Base-by-base conservation (phyloP, 495 filamentous ascomycete species). In the Staphylotrichum tortipilum region DNA sequence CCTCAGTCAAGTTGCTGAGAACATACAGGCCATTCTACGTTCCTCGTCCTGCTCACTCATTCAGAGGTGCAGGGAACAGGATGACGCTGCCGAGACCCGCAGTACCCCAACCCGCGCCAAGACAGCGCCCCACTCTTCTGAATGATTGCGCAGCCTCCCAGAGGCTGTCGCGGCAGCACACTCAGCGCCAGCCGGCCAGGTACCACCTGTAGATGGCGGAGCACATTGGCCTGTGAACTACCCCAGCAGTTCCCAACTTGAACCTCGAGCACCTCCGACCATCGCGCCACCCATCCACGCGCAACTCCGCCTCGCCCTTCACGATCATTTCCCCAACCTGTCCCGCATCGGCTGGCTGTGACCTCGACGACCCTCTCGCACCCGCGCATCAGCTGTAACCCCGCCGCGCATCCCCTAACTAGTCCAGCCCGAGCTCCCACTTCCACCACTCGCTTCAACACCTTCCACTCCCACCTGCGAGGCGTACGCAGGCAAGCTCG, bases 101-200 rank as follows among this genome's bases (percentile, higher is more conserved):
- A 7, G 44, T 17, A 23, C 24, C 14, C 24, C 11, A 41, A 24
- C 23, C 22, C 23, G 7, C 17, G 39, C 22, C 23, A 17, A 28
- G 22, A 9, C 2, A 3, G 4, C 10, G 29, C 26, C 42, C 42
- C 42, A 33, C 29, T 30, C 26, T 33, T 12, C 22, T 29, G 14
- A 28, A 12, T 24, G 36, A 31, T 34, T 49, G 47, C 47, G 47
- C 47, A 41, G 47, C 47, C 47, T 18, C 29, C 39, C n/a, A n/a
- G n/a, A 39, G 46, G 28, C 7, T 38, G 29, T 40, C 47, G 19
- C 31, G 33, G 44, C 22, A 44, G 41, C 26, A 8, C 29, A 3
- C 33, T 33, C 18, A 17, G n/a, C n/a, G n/a, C n/a, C n/a, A n/a
- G n/a, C n/a, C n/a, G 7, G 41, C 18, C 4, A 34, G 30, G 30